Base-by-base conservation (phyloP, 352 stramenopile genomes). In the Phytophthora pluvialis region DNA sequence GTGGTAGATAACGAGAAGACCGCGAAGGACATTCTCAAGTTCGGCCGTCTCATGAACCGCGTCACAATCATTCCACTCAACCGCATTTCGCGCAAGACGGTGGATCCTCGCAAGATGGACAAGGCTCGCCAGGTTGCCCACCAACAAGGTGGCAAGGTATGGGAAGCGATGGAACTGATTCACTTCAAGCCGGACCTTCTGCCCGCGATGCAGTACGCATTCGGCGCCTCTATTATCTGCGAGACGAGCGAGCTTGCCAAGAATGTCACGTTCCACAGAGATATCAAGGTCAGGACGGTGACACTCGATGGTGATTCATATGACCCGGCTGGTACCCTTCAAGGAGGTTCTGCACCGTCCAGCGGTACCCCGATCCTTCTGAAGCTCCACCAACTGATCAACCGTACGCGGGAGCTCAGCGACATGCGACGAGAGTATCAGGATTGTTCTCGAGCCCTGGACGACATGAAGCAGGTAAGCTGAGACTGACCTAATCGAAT, bases 31-130 rank as follows among this genome's bases (percentile, higher is more conserved):
- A 95, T 99, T 40, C 82, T 99, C 12, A 94, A 99, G 66, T 97
- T 98, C 60, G 98, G 98, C 8, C 94, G 98, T 39, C 77, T 99
- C 2, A 88, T 97, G 80, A 93, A 94, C 51, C 94, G 97, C 31
- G 97, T 99, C 16, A 99, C 98, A 5, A 99, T 99, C 44, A 98
- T 99, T 64, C 98, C 98, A 29, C 83, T 99, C 11, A 98, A 99
- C 69, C 97, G 98, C 57, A 99, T 99, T 77, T 90, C 88, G 4
- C 81, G 83, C 21, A 89, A 90, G 33, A 88, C 78, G 0, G 70
- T 97, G 9, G 83, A 91, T 33, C 73, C 65, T 16, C 77, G 78
- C 45, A 91, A 95, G 60, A 80, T 98, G 53, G 71, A 89, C 18
- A 89, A 82, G 43, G 95, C 95, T 10, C 80, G 78, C 35, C 72